Percentiles rank a stretch among this genome's conserved stretches.
Evolutionary conservation across 768 basidiomycete species (phyloP).

Genomic region (Tulasnella sp.): DNA sequence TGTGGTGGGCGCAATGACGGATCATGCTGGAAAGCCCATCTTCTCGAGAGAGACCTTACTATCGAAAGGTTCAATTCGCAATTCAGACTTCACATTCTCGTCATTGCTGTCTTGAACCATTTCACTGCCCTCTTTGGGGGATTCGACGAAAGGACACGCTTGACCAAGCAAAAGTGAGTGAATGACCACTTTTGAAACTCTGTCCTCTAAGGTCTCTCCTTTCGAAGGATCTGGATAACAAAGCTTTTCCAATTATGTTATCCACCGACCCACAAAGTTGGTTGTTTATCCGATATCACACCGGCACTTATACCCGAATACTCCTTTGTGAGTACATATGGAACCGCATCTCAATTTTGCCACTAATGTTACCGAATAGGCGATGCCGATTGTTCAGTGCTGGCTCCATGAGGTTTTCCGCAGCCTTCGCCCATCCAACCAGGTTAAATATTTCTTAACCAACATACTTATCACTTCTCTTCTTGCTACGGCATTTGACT

Average conservation of each 20-base stretch:
- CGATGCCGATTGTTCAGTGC: background rate
- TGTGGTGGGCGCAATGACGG: background rate
- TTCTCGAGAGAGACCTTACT: background rate
- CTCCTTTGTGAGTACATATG: background rate
- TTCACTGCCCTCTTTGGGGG: background rate
- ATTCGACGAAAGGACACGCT: background rate
- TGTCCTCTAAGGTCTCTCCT: no score
- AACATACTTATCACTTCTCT: background rate
- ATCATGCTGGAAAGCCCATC: no score
- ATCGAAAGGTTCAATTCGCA: background rate
- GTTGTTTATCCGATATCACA: background rate
- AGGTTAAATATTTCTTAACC: background rate
- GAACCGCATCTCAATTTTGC: background rate
- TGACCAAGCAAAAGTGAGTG: background rate
- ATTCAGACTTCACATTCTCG: background rate
- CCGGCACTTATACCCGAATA: background rate
- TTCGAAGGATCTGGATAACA: background rate
- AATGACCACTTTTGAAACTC: no score
- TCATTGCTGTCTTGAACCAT: background rate
- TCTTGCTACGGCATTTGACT: slow-evolving; percentile 2
- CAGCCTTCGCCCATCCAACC: background rate
- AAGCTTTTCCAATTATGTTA: background rate
- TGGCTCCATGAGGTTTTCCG: slow-evolving; percentile 11
- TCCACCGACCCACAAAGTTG: background rate
- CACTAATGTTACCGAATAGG: background rate